phyloP scores from a whole-genome alignment of 495 filamentous ascomycete species.

The Penicillium psychrofluorescens region DNA sequence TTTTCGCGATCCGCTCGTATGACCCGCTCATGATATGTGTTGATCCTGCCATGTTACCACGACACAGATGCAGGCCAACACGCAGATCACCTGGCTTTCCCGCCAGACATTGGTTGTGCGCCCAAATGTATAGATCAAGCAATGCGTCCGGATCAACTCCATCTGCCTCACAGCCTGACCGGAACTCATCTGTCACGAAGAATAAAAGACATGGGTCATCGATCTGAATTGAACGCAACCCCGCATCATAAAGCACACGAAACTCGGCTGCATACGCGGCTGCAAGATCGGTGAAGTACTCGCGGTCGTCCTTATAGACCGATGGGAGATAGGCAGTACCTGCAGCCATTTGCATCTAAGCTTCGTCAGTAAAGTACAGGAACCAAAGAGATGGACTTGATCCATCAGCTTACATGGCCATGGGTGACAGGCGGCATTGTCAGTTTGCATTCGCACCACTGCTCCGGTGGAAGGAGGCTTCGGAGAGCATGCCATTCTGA shows the following conservation, averaged over 20 bases:
- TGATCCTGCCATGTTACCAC: constrained; percentile 45
- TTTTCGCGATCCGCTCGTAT: constrained; percentile 49
- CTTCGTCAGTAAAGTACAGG: not conserved
- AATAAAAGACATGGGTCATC: not conserved
- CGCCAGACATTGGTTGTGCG: constrained; percentile 53
- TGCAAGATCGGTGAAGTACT: constrained; percentile 8
- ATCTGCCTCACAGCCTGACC: not conserved
- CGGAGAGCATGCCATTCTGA: constrained; percentile 13
- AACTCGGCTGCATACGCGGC: constrained; percentile 1
- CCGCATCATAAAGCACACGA: constrained; percentile 8
- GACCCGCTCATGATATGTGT: constrained; percentile 50
- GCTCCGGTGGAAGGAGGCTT: constrained; percentile 2
- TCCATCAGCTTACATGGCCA: constrained; percentile 5
- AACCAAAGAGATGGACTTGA: not conserved
- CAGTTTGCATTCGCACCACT: constrained; percentile 17
- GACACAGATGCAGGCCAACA: constrained; percentile 56
- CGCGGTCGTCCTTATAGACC: constrained; percentile 5
- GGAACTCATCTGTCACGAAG: constrained; percentile 4
- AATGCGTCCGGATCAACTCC: constrained; percentile 33
- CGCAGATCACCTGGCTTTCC: constrained; percentile 50
- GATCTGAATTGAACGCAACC: constrained; percentile 10
- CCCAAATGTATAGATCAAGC: constrained; percentile 48
- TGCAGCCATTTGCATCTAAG: constrained; percentile 2
- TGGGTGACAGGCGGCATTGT: constrained; percentile 14
- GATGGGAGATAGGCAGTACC: constrained; percentile 3